Base-by-base conservation (phyloP, 1,284 basidiomycete species). In the Ganoderma lingzhi region DNA sequence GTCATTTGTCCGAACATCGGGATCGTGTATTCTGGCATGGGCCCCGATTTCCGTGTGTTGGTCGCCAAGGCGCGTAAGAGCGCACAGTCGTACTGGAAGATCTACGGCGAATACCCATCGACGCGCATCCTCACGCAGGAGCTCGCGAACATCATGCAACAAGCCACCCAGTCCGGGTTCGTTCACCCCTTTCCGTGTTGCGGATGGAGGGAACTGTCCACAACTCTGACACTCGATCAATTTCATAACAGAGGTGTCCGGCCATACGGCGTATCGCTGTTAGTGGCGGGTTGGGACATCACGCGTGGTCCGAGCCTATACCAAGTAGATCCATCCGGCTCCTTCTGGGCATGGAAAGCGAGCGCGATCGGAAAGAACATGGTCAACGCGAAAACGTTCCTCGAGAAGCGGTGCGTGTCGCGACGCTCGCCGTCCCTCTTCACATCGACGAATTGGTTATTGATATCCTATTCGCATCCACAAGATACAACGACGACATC, bases 301-400 rank as follows among this genome's bases (percentile, higher is more conserved):
- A 93, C 93, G 79, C 91, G 96, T 28, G 97, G 97, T 19, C 96
- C 96, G 73, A 94, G 91, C 45, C 87, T 99, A 71, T 99, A 98
- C 84, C 98, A 99, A 82, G 97, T 99, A 66, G 98, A 99, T 84
- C 98, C 98, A 23, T 98, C 96, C 60, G 98, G 98, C 60, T 96
- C 95, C 61, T 99, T 96, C 84, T 99, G 97, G 97, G 97, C 98
- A 63, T 99, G 98, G 98, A 99, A 99, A 82, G 98, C 98, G 15
- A 97, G 95, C 79, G 98, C 98, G 17, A 99, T 99, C 77, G 98
- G 98, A 51, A 99, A 99, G 86, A 99, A 99, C 84, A 99, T 99
- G 96, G 92, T 96, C 66, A 99, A 99, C 79, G 98, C 97, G 65
- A 99, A 99, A 84, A 99, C 98, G 2, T 99, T 99, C 83, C 83